Base-by-base conservation (phyloP, 257 asterid genomes). In the Ilex asprella region DNA sequence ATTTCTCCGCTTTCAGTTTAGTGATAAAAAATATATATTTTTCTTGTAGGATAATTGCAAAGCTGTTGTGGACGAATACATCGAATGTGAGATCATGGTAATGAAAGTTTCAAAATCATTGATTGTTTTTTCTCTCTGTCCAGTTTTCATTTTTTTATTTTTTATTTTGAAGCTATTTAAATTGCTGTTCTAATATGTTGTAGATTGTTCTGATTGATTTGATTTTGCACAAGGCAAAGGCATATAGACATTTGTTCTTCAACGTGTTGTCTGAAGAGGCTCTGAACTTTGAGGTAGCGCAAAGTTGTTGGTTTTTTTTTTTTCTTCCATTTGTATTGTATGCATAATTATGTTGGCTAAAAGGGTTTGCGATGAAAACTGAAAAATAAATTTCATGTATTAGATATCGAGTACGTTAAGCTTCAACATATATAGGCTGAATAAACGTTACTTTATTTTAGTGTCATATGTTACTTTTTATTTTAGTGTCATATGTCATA, bases 51-150 rank as follows among this genome's bases (percentile, higher is more conserved):
- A 67, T 30, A 82, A 74, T 39, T 91, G 98, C 81, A 84, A 81
- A 73, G 76, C 77, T 7, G 86, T 75, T 30, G 95, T 94, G 54
- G 98, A 91, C 61, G 98, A 82, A 70, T 91, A 91, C 68, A 86
- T 88, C 21, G 98, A 91, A 74, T 91, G 98, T 73, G 98, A 88
- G 77, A 49, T 86, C n/a, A 88, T 91, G 98, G 96, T 85, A 81
- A 75, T 52, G 64, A 10, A 5, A 39, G 29, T 47, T 27, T 7
- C 55, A 14, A n/a, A 52, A 30, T 30, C 49, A 29, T 60, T 12
- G 9, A 21, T 21, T 21, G 27, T 21, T 21, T 21, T 21, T 21
- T 21, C 27, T 21, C 27, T 21, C 27, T 21, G 27, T 21, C 27
- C 0, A 21, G 27, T 21, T 21, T 21, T 21, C 1, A 21, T 0